Evolutionary conservation across 75 land plant genomes (phyloP).

Genomic region (Cryptomeria japonica): DNA sequence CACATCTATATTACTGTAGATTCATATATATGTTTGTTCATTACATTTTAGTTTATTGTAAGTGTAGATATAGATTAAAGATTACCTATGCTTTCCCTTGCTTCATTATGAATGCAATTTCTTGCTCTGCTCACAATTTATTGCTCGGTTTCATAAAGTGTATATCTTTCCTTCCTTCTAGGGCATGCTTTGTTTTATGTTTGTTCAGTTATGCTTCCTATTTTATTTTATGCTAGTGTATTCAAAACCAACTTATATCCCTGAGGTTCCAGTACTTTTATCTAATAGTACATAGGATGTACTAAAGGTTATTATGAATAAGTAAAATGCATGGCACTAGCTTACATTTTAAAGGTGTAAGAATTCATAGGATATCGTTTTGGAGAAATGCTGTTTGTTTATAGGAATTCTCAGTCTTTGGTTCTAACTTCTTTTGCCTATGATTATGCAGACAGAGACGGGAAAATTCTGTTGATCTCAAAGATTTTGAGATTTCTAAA

Average conservation of each 20-base stretch:
- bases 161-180: too few species aligned
- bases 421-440: background rate
- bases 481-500: constrained; percentile 58
- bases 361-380: background rate
- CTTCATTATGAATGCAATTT: background rate
- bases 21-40: background rate
- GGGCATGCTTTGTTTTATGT: background rate
- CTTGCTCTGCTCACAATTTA: background rate
- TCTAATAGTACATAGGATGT: too few species aligned
- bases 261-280: background rate
- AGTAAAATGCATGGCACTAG: background rate
- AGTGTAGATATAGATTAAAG: background rate
- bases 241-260: background rate
- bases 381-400: background rate
- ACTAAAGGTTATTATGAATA: too few species aligned
- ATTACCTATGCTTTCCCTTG: too few species aligned
- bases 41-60: background rate
- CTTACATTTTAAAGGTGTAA: background rate
- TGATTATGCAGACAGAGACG: constrained; percentile 54
- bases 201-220: background rate
- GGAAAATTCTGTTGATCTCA: constrained; percentile 37
- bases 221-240: background rate
- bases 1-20: background rate
- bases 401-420: background rate
- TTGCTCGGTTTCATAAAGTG: too few species aligned